These are phyloP conservation scores for Prunus mira DNA, from an alignment of 306 rosid species.

Conservation along the genomic window DNA sequence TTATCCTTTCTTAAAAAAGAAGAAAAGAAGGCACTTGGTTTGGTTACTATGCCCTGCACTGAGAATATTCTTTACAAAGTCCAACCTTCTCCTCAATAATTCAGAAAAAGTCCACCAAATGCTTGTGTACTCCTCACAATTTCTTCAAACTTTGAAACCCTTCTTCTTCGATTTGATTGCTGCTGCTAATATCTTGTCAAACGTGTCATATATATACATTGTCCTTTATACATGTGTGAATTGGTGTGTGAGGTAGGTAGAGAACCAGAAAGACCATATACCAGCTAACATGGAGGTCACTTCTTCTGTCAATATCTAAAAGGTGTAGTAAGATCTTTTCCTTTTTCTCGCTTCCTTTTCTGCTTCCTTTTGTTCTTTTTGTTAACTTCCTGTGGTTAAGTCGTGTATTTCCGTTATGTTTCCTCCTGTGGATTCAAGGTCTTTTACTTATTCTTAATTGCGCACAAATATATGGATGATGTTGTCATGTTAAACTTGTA, in stretches of 20 bases:
- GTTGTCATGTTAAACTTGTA: too few relatives aligned
- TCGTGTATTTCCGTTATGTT: too few relatives aligned
- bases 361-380: too few relatives aligned
- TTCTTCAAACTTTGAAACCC: too few relatives aligned
- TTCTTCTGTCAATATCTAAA: neutral
- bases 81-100: neutral
- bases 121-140: too few relatives aligned
- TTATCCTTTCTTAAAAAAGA: neutral
- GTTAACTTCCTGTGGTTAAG: neutral
- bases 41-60: neutral
- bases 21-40: neutral
- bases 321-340: neutral
- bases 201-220: too few relatives aligned
- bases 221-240: neutral
- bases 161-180: too few relatives aligned
- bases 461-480: too few relatives aligned
- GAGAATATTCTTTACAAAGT: neutral
- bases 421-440: too few relatives aligned
- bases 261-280: neutral
- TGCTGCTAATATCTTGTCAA: neutral
- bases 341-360: too few relatives aligned
- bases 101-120: neutral
- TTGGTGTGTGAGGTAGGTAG: neutral
- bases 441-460: too few relatives aligned
- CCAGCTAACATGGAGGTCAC: neutral